phyloP scores from a whole-genome alignment of 345 rosid species.

The Hibiscus syriacus region DNA sequence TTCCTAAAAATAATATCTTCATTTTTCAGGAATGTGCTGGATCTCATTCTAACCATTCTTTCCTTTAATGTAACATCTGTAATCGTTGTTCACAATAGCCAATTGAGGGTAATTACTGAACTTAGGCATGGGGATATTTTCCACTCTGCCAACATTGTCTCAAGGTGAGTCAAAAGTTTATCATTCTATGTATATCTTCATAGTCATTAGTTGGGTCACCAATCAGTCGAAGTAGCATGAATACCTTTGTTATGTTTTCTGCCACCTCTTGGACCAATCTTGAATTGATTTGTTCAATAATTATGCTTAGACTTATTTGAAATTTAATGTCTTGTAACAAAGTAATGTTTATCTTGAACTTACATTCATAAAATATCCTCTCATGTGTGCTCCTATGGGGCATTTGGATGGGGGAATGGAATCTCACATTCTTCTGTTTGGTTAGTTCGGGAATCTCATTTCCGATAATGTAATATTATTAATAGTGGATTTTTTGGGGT shows the following conservation, averaged over 20 bases:
- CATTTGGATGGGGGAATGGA: no score
- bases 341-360: not conserved
- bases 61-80: not conserved
- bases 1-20: not conserved
- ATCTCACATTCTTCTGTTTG: no score
- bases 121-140: conserved; percentile 45
- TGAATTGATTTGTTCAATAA: not conserved
- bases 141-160: conserved; percentile 42
- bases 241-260: not conserved
- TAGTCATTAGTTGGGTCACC: not conserved
- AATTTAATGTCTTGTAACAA: not conserved
- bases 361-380: not conserved
- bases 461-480: no score
- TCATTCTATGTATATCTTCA: no score
- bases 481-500: no score
- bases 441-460: no score
- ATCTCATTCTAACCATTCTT: not conserved
- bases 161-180: conserved; percentile 51
- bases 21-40: not conserved
- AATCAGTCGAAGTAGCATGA: not conserved
- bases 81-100: conserved; percentile 25
- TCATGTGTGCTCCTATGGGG: no score
- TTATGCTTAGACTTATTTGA: not conserved
- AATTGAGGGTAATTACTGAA: conserved; percentile 51
- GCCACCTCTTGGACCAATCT: not conserved